A percentile compares a stretch with the other conserved stretches of the same genome.
These are phyloP conservation scores for Pythium sukuiense DNA, from an alignment of 352 stramenopile species.

Conservation along the genomic window DNA sequence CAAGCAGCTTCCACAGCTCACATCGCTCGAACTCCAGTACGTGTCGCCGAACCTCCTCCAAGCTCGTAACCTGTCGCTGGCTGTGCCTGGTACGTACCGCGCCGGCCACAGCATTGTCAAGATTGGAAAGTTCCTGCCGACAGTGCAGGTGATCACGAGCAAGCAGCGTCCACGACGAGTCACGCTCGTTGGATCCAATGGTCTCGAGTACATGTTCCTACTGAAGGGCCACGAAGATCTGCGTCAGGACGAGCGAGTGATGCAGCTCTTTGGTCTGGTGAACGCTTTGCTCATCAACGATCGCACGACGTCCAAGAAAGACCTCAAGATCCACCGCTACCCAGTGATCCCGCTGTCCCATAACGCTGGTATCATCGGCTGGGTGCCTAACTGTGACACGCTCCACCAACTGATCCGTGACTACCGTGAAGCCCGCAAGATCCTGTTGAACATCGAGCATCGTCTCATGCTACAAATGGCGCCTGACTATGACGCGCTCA, in stretches of 20 bases:
- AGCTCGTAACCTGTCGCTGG: conserved; percentile 94
- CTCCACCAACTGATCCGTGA: conserved; percentile 98
- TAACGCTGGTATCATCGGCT: conserved; percentile 98
- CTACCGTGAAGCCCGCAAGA: conserved; percentile 93
- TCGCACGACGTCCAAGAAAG: conserved; percentile 96
- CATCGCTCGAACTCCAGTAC: conserved; percentile 96
- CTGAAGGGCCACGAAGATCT: conserved; percentile 99
- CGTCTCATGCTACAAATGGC: conserved; percentile 97
- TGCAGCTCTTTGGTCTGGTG: conserved; percentile 99
- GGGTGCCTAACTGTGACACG: conserved; percentile 99
- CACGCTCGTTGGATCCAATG: conserved; percentile 96
- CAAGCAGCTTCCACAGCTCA: conserved; percentile 94
- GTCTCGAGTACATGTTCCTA: conserved; percentile 98
- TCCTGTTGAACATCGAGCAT: conserved; percentile 96
- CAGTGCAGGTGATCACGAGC: conserved; percentile 96
- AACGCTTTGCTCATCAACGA: conserved; percentile 99
- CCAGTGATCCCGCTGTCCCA: conserved; percentile 98
- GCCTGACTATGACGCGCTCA: conserved; percentile 98
- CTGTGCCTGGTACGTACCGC: conserved; percentile 94
- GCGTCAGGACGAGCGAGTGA: conserved; percentile 99
- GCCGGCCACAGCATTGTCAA: conserved; percentile 80
- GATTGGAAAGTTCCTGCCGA: conserved; percentile 92
- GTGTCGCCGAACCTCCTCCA: conserved; percentile 95
- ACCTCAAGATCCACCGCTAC: conserved; percentile 98
- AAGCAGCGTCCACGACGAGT: conserved; percentile 99